Evolutionary conservation across 2,329 filamentous ascomycete species (phyloP).

Genomic region (Pyrenophora tritici-repentis): DNA sequence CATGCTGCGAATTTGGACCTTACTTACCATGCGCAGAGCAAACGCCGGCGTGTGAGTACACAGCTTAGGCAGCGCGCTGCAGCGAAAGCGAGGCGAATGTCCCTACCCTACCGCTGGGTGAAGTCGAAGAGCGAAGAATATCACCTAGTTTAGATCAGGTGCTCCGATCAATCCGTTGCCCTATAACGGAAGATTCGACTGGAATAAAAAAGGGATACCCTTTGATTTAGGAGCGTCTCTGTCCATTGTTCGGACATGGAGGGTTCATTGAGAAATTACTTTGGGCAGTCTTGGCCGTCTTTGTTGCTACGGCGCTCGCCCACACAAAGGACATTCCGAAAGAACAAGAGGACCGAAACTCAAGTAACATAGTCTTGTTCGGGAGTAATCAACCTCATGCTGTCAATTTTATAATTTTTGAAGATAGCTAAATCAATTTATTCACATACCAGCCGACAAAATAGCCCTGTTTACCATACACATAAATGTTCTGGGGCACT

Average conservation of each 20-base stretch:
- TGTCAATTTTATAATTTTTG: too few species aligned
- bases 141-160: not conserved
- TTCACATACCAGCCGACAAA: too few species aligned
- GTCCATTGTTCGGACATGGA: not conserved
- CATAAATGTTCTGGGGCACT: too few species aligned
- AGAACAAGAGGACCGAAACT: not conserved
- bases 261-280: not conserved
- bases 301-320: not conserved
- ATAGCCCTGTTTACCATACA: too few species aligned
- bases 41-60: constrained; percentile 28
- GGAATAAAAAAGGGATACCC: not conserved
- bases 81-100: constrained; percentile 31
- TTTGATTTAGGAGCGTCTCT: not conserved
- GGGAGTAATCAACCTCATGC: too few species aligned
- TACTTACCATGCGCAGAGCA: constrained; percentile 19
- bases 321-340: not conserved
- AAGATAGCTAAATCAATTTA: too few species aligned
- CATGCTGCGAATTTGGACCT: not conserved
- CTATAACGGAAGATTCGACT: too few species aligned
- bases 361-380: not conserved
- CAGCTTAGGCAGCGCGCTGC: constrained; percentile 29
- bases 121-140: constrained; percentile 10
- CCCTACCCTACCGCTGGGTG: constrained; percentile 24
- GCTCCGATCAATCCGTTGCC: not conserved
- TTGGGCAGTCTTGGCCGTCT: not conserved